Base-by-base conservation (phyloP, 2,329 filamentous ascomycete genomes). In the Zymoseptoria tritici region DNA sequence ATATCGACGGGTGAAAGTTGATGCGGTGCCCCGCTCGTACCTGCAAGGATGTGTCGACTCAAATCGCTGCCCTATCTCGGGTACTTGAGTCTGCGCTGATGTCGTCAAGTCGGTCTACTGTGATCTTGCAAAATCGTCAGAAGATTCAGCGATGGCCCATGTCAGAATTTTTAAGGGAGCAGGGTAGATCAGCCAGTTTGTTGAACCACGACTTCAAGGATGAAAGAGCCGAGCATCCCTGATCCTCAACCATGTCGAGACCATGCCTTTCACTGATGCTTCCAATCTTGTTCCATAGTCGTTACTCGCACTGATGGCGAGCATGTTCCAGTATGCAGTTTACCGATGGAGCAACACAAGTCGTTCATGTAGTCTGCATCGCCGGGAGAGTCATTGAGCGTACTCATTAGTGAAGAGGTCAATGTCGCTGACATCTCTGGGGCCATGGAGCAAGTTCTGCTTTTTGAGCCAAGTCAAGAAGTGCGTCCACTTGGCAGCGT, bases 401-500 rank as follows among this genome's bases (percentile, higher is more conserved):
- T 59, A 64, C 22, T 59, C 22, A 29, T 61, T 64, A 22, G 60
- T 62, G 50, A 64, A 64, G 26, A 64, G 49, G 26, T 59, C 55
- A n/a, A 58, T 54, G 20, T 59, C 57, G 21, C 49, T 57, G 42
- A 62, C 49, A 26, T 57, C 52, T 16, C 51, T 20, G 9, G 59
- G 55, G 6, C 58, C 61, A 2, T 36, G 52, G 21, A 63, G 31
- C 50, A 65, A 26, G 3, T 58, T 24, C 20, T 60, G 46, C 13
- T 57, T 55, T 16, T 53, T 54, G 49, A 65, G 49, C 63, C 63
- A 65, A 2, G 59, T 16, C 46, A 65, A 36, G 57, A 61, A 65
- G 4, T 55, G n/a, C 1, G 21, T 59, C 63, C 63, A 65, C 21
- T 63, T 65, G 49, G 16, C 49, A 1, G 26, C 16, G 4, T 63